A percentile compares a stretch with the other conserved stretches of the same genome.
Conservation (phyloP, 345 rosid genomes). For the Eucalyptus polyanthemos region DNA sequence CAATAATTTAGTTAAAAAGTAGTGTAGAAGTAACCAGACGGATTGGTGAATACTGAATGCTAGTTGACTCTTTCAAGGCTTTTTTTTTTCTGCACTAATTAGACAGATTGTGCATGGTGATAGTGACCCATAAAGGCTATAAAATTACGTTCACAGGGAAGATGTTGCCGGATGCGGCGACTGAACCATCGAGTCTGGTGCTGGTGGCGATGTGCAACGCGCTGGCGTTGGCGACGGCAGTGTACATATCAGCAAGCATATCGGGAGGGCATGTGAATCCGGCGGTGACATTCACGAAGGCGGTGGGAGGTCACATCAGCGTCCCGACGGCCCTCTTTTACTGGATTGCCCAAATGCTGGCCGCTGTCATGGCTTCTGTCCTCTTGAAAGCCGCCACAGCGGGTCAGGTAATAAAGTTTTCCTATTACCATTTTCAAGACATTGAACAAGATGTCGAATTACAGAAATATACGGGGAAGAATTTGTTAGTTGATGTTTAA, state of each 20-base stretch:
- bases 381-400: constrained; percentile 44
- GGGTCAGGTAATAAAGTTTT: constrained; percentile 26
- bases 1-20: background rate
- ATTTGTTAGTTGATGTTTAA: background rate
- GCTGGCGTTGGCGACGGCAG: constrained; percentile 56
- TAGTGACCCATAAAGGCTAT: background rate
- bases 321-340: constrained; percentile 73
- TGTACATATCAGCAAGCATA: constrained; percentile 45
- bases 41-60: background rate
- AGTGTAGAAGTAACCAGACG: background rate
- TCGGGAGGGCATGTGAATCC: constrained; percentile 95
- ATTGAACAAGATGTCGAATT: background rate
- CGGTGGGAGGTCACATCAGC: constrained; percentile 63
- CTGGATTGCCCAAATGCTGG: constrained; percentile 78
- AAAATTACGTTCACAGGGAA: constrained; percentile 31
- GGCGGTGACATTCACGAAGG: constrained; percentile 82
- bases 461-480: background rate
- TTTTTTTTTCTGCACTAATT: background rate
- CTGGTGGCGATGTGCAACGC: constrained; percentile 57
- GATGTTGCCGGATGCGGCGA: constrained; percentile 38
- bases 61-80: background rate
- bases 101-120: background rate
- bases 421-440: background rate
- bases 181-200: constrained; percentile 45
- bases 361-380: constrained; percentile 77